Conservation (phyloP, 2,329 filamentous ascomycete species). For the Tolypocladium endophyticum region DNA sequence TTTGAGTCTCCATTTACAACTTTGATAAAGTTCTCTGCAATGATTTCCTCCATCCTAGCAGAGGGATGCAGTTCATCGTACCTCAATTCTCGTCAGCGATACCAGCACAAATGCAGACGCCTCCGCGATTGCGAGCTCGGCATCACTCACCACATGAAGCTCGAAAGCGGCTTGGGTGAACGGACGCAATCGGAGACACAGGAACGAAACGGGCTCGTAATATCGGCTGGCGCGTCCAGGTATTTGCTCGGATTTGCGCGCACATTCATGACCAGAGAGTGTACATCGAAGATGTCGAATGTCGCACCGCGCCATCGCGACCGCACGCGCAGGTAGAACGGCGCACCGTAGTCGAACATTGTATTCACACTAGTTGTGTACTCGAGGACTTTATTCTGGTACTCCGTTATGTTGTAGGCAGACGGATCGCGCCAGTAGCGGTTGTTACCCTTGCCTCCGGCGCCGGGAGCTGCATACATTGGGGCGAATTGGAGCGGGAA, state of each 20-base stretch:
- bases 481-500: slow-evolving; percentile 59
- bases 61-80: slow-evolving; percentile 64
- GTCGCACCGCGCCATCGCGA: slow-evolving; percentile 45
- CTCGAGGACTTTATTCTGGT: slow-evolving; percentile 30
- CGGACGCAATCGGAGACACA: slow-evolving; percentile 35
- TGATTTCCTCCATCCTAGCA: slow-evolving; percentile 40
- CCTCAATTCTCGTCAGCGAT: slow-evolving; percentile 13
- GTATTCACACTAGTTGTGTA: slow-evolving; percentile 40
- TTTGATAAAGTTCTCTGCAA: slow-evolving; percentile 30
- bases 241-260: slow-evolving; percentile 49
- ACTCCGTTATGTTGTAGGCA: slow-evolving; percentile 34
- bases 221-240: slow-evolving; percentile 52
- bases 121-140: not conserved
- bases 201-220: slow-evolving; percentile 44
- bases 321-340: slow-evolving; percentile 31
- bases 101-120: too few species aligned
- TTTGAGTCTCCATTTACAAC: slow-evolving; percentile 27
- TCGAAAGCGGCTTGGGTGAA: slow-evolving; percentile 35
- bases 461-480: slow-evolving; percentile 37
- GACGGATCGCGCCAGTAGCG: slow-evolving; percentile 36
- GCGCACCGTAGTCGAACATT: slow-evolving; percentile 37
- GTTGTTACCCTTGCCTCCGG: slow-evolving; percentile 3
- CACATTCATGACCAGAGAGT: slow-evolving; percentile 55
- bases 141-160: slow-evolving; percentile 52
- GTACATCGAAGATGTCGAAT: slow-evolving; percentile 57